phyloP scores from a whole-genome alignment of 1,139 yeast species.

The Nakaseomyces nivariensis region DNA sequence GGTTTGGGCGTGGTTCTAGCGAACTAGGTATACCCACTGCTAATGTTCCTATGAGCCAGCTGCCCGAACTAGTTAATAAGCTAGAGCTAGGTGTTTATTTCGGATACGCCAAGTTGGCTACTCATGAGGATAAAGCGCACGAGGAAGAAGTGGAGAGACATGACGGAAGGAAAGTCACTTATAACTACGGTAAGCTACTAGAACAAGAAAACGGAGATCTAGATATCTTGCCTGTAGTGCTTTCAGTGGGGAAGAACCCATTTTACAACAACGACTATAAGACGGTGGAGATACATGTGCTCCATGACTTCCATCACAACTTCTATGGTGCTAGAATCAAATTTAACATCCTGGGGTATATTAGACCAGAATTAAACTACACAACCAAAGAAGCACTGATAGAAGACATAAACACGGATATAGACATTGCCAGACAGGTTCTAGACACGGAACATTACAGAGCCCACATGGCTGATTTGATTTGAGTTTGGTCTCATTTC shows the following conservation, averaged over 20 bases:
- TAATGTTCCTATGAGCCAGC: conserved; percentile 58
- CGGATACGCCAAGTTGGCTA: conserved; percentile 53
- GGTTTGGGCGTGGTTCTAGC: conserved; percentile 92
- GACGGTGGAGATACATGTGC: conserved; percentile 79
- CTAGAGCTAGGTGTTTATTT: conserved; percentile 82
- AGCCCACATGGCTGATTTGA: conserved; percentile 5
- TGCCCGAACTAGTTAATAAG: conserved; percentile 33
- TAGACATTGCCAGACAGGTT: conserved; percentile 49
- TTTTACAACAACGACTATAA: conserved; percentile 58
- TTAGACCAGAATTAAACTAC: conserved; percentile 84
- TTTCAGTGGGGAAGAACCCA: conserved; percentile 96
- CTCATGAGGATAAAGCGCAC: conserved; percentile 9
- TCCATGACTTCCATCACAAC: conserved; percentile 54
- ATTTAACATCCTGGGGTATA: conserved; percentile 71
- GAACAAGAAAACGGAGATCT: conserved; percentile 32
- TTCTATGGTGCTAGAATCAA: conserved; percentile 78
- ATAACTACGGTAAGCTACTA: conserved; percentile 54
- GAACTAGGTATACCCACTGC: conserved; percentile 96
- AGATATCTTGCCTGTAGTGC: conserved; percentile 67
- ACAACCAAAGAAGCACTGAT: conserved; percentile 80
- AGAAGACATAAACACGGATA: conserved; percentile 74
- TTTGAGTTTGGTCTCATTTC: conserved; percentile 1
- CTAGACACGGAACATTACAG: conserved; percentile 24
- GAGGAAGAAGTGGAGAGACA: conserved; percentile 21
- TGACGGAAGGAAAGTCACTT: conserved; percentile 37